phyloP scores from a whole-genome alignment of 345 rosid species.

The Hypericum androsaemum region DNA sequence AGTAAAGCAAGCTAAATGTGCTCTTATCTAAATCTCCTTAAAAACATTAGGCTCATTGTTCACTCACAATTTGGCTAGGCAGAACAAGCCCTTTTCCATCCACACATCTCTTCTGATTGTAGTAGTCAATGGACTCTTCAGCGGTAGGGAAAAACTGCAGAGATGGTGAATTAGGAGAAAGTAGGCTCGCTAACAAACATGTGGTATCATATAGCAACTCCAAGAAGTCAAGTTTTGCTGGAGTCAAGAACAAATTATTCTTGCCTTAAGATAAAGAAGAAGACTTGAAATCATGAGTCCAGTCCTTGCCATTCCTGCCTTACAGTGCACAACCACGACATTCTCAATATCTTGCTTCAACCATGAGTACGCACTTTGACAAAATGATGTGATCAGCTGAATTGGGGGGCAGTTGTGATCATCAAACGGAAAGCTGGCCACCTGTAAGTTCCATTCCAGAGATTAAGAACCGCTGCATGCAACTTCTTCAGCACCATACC shows the following conservation, averaged over 20 bases:
- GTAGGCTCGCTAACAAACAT: not conserved
- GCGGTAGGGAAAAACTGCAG: not conserved
- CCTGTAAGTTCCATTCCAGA: not conserved
- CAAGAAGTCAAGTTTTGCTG: not conserved
- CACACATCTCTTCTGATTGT: not conserved
- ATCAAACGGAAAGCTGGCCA: conserved; percentile 1
- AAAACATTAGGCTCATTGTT: not conserved
- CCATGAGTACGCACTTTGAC: conserved; percentile 1
- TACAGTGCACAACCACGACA: not conserved
- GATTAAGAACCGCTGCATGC: no score
- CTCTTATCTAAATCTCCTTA: not conserved
- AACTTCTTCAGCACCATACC: no score
- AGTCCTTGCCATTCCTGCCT: not conserved
- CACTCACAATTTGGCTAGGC: not conserved
- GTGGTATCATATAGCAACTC: not conserved
- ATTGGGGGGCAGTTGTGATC: not conserved
- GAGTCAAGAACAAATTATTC: not conserved
- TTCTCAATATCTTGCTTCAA: conserved; percentile 1
- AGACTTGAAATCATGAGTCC: not conserved
- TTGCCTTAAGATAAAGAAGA: not conserved
- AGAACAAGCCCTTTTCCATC: conserved; percentile 1
- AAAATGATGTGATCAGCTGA: not conserved
- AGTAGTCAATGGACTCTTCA: conserved; percentile 1
- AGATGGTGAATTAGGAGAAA: not conserved
- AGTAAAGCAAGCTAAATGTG: not conserved